Evolutionary conservation across 2,329 filamentous ascomycete genomes (phyloP).

Genomic region (Fusarium sp.): DNA sequence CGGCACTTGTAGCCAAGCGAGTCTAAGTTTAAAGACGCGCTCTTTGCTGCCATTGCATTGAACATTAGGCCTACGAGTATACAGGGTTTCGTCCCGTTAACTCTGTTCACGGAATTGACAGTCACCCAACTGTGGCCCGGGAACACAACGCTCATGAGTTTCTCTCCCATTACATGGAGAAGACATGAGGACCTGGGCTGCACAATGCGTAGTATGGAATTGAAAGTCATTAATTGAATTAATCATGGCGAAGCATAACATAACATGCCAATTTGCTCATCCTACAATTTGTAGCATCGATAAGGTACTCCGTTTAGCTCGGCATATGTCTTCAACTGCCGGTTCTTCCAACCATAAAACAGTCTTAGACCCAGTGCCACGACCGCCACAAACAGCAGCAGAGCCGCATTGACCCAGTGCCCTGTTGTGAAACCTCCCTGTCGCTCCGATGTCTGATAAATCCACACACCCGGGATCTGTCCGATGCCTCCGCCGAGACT

Average conservation of each 20-base stretch:
- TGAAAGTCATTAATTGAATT: conserved; percentile 11
- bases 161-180: not conserved
- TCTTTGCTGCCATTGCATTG: not conserved
- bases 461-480: conserved; percentile 81
- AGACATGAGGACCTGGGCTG: not conserved
- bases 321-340: conserved; percentile 51
- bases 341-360: conserved; percentile 67
- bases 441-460: conserved; percentile 75
- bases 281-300: conserved; percentile 58
- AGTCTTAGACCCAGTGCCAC: conserved; percentile 67
- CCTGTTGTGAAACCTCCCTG: conserved; percentile 75
- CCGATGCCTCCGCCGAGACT: conserved; percentile 75
- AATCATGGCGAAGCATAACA: conserved; percentile 10
- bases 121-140: too few relatives aligned
- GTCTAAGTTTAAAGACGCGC: not conserved
- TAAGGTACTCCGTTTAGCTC: conserved; percentile 51
- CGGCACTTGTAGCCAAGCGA: conserved; percentile 23
- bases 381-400: conserved; percentile 69
- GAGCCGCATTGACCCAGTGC: conserved; percentile 74
- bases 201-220: not conserved
- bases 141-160: not conserved
- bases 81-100: not conserved
- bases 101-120: not conserved
- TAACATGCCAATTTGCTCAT: conserved; percentile 1
- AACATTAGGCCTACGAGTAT: conserved; percentile 5